Evolutionary conservation across 306 rosid species (phyloP), one percentile per base, ranked within the genome.

Genomic region (Bauhinia variegata): DNA sequence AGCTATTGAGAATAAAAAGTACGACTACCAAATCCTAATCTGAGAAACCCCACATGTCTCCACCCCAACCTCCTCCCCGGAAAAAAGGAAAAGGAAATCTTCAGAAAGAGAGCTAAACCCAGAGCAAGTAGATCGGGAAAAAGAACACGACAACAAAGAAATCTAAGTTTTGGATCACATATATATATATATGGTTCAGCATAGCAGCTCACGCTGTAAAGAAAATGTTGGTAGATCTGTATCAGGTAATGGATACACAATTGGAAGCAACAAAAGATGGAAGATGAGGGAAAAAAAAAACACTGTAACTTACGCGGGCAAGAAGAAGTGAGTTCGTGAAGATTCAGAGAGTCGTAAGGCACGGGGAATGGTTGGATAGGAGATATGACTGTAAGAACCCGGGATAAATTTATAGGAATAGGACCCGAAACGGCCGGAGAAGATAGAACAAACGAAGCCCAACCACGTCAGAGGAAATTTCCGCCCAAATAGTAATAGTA

Each of bases 191-290:
- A 48, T 14, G 7, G 14, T n/a, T 32, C 19, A 49, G 39, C 46
- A 59, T 14, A 56, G 11, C 52, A 59, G 47, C 18, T 5, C 46
- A 52, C 34, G 13, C 12, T 8, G 18, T 3, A 30, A 5, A 34
- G 43, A 58, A 79, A 68, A 69, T 65, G 73, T 42, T 11, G 17
- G 59, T 32, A 64, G 85, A 87, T 79, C 86, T 73, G 54, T 19
- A 34, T 34, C 3, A 47, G 12, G 9, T 34, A 49, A 9, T 2
- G 34, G 34, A 17, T 53, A 41, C 8, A 34, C 10, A 34, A 43
- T 30, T 17, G 2, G 0, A 64, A 7, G 8, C 8, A 44, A 46
- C 37, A 55, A 44, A 1, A 16, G n/a, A n/a, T n/a, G n/a, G n/a
- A 18, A 32, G 33, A n/a, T n/a, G n/a, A n/a, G n/a, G n/a, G n/a